A percentile compares a stretch with the other conserved stretches of the same genome.
Evolutionary conservation across 371 early-diverging fungal species (phyloP).

Genomic region (Mucor plumbeus): DNA sequence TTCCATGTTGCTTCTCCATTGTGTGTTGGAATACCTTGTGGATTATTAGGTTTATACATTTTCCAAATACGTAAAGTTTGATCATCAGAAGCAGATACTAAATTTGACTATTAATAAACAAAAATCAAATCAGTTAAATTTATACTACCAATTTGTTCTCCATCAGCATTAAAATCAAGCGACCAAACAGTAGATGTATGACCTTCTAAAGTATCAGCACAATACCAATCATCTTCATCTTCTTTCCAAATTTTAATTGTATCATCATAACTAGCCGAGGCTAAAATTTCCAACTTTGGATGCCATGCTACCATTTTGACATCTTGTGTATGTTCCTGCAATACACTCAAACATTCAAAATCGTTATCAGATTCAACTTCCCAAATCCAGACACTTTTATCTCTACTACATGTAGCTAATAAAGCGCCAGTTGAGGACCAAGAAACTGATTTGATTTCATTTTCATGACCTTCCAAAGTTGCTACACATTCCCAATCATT

Average conservation of each 20-base stretch:
- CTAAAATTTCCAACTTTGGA: constrained; percentile 85
- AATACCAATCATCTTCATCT: constrained; percentile 93
- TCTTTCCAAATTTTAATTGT: constrained; percentile 94
- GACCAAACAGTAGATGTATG: constrained; percentile 95
- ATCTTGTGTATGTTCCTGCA: constrained; percentile 97
- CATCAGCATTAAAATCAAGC: constrained; percentile 85
- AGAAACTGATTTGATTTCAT: constrained; percentile 93
- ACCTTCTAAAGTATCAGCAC: constrained; percentile 82
- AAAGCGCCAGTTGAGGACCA: constrained; percentile 86
- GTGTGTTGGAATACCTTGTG: constrained; percentile 49
- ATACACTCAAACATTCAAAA: constrained; percentile 93
- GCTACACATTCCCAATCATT: constrained; percentile 89
- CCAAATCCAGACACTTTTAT: constrained; percentile 99
- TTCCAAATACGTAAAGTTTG: constrained; percentile 85
- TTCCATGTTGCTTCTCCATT: constrained; percentile 70
- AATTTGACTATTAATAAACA: neutral
- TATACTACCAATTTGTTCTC: constrained; percentile 65
- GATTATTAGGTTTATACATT: constrained; percentile 54
- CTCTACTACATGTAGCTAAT: constrained; percentile 92
- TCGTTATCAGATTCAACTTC: constrained; percentile 85
- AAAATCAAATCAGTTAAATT: too few species aligned
- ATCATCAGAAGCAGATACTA: constrained; percentile 91
- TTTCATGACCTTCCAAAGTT: constrained; percentile 98
- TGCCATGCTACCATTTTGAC: constrained; percentile 96
- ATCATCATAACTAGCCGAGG: constrained; percentile 94